Evolutionary conservation across 2,329 filamentous ascomycete genomes (phyloP), one percentile per base, ranked within the genome.

Genomic region (Samsoniella hepiali): DNA sequence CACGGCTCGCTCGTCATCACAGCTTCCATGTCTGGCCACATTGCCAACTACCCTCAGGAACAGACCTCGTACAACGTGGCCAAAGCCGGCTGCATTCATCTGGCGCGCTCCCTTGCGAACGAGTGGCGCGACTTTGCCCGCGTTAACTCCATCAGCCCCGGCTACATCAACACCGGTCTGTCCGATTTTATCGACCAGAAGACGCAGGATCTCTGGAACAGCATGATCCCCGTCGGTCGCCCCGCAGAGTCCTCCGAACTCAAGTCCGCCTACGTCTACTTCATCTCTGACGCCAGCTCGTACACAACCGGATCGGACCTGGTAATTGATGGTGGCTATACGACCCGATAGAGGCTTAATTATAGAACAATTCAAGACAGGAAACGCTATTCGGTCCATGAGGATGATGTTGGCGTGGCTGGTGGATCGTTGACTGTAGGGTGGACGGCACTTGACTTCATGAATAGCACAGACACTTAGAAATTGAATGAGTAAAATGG

Each of bases 201-300:
- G 72, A 90, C 85, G 13, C 89, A 91, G 79, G 81, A 86, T 61
- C 82, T 91, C 66, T 92, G 90, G 89, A 82, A 83, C 71, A 83
- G 84, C 71, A 91, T 91, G 82, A 91, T 90, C 59, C 89, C 89
- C 54, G 86, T 92, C 83, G 88, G 83, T 45, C 79, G 90, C 69
- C 85, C 91, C 70, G 89, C 88, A 5, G 77, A 85, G 60, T 79
- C 85, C 1, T 84, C 88, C 69, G 90, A 93, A 79, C 78, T 92
- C 68, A 91, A 91, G 78, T 89, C 88, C 8, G 88, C 88, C n/a
- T 94, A 89, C 73, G 80, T 93, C 58, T 93, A 91, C 76, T 81
- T 94, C 45, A 85, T 89, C 40, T 89, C 85, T 56, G 90, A 93
- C 73, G 90, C 90, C 5, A 86, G 87, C 64, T 87, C 85, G 49